Conservation (phyloP, 2,329 filamentous ascomycete species). For the Trichothecium sympodiale region DNA sequence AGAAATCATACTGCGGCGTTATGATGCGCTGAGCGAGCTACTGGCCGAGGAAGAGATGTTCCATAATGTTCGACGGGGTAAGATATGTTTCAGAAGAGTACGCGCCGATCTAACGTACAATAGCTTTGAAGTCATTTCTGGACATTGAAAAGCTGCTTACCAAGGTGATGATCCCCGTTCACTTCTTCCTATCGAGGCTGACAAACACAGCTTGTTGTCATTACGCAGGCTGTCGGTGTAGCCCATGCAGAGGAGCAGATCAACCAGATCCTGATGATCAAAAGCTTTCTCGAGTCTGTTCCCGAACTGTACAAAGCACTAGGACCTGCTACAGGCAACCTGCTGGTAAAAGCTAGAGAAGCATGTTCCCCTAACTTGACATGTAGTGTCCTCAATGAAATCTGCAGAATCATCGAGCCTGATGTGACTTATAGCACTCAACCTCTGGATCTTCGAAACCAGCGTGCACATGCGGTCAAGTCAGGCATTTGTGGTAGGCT, state of each 20-base stretch:
- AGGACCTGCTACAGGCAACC: conserved; percentile 46
- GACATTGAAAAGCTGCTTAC: conserved; percentile 76
- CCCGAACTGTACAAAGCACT: conserved; percentile 58
- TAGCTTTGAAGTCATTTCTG: conserved; percentile 60
- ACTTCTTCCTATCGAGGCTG: conserved; percentile 7
- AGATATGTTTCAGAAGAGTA: conserved; percentile 3
- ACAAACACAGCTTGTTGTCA: conserved; percentile 57
- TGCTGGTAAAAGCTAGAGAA: conserved; percentile 57
- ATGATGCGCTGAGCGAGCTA: conserved; percentile 76
- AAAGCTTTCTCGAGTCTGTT: conserved; percentile 65
- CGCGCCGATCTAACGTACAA: not conserved
- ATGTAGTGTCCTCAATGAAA: conserved; percentile 48
- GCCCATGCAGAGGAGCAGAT: conserved; percentile 67
- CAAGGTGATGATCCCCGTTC: conserved; percentile 35
- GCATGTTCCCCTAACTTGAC: conserved; percentile 57
- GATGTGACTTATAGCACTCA: conserved; percentile 69
- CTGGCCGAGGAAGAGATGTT: conserved; percentile 79
- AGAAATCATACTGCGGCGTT: conserved; percentile 57
- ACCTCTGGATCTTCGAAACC: conserved; percentile 78
- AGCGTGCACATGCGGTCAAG: conserved; percentile 82
- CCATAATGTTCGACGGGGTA: conserved; percentile 59
- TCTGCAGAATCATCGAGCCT: conserved; percentile 63
- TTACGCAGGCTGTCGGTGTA: conserved; percentile 55
- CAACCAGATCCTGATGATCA: conserved; percentile 78
- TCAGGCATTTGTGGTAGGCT: conserved; percentile 75